Conservation (phyloP, 768 basidiomycete genomes). For the Agrocybe chaxingu region DNA sequence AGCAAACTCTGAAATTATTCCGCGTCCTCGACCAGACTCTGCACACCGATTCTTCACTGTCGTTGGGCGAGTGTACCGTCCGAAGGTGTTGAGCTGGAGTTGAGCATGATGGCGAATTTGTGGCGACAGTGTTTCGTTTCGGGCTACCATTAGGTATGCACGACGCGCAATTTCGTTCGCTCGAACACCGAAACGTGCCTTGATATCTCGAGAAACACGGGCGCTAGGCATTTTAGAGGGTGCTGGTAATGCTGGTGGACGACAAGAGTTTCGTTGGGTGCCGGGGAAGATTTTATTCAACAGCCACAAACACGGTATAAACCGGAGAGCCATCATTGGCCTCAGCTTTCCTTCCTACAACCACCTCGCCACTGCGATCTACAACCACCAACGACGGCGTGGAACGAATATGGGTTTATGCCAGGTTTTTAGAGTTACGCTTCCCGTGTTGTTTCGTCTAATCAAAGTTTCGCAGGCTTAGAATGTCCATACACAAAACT, state of each 20-base stretch:
- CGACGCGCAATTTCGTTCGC: constrained; percentile 80
- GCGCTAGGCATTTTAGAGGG: constrained; percentile 35
- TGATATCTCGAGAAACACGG: constrained; percentile 72
- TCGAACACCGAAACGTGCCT: constrained; percentile 67
- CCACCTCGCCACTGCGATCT: constrained; percentile 4
- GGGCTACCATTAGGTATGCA: constrained; percentile 90
- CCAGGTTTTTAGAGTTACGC: constrained; percentile 7
- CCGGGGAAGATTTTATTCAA: constrained; percentile 19
- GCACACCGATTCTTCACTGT: constrained; percentile 87
- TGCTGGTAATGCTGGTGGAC: constrained; percentile 1
- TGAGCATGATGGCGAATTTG: constrained; percentile 93
- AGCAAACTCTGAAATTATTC: constrained; percentile 86
- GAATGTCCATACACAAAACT: constrained; percentile 56
- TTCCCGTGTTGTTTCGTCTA: not conserved
- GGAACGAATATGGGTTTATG: constrained; percentile 24
- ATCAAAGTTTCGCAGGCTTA: constrained; percentile 25
- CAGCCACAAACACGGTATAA: constrained; percentile 34
- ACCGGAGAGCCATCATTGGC: constrained; percentile 20
- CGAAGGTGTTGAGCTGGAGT: constrained; percentile 87
- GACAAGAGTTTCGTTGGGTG: not conserved
- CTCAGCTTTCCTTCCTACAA: not conserved
- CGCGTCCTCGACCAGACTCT: constrained; percentile 83
- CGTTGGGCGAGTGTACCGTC: constrained; percentile 77
- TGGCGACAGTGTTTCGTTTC: constrained; percentile 85
- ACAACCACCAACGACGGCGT: constrained; percentile 1